Percentiles rank a stretch among this genome's conserved stretches.
Evolutionary conservation across 306 rosid genomes (phyloP).

Genomic region (Dalbergia oliveri): DNA sequence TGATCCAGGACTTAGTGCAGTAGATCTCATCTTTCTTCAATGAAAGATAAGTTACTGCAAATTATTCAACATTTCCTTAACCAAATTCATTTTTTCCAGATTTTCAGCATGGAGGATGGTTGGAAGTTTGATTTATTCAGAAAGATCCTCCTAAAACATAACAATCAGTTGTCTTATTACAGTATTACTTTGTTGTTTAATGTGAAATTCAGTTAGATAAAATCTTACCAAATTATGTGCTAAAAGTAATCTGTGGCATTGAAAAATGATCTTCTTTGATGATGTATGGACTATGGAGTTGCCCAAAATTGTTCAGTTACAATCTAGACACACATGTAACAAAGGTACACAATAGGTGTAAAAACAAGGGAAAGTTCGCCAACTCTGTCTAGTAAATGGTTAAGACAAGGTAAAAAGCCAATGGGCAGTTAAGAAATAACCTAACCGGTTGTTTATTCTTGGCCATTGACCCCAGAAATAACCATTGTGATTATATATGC

Average conservation of each 20-base stretch:
- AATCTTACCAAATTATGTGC: conserved; percentile 16
- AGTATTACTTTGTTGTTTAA: background rate
- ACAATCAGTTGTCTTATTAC: conserved; percentile 15
- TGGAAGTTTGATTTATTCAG: conserved; percentile 29
- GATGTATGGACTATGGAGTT: conserved; percentile 2
- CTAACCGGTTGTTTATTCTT: conserved; percentile 15
- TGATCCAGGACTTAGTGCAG: conserved; percentile 26
- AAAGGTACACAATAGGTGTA: background rate
- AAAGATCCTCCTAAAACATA: conserved; percentile 18
- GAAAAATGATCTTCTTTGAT: conserved; percentile 29
- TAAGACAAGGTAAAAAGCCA: background rate
- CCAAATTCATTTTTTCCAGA: conserved; percentile 18
- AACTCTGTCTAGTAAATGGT: conserved; percentile 13
- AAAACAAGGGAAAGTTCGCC: background rate
- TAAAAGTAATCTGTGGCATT: background rate
- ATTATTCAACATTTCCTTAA: conserved; percentile 35
- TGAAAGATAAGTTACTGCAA: conserved; percentile 10
- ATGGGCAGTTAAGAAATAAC: conserved; percentile 24
- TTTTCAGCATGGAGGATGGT: conserved; percentile 15
- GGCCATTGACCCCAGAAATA: conserved; percentile 6
- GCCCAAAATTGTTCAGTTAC: conserved; percentile 9
- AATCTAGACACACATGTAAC: background rate
- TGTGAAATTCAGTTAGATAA: conserved; percentile 1
- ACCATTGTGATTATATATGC: conserved; percentile 7
- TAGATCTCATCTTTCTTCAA: conserved; percentile 8